Evolutionary conservation across 345 rosid species (phyloP).

Genomic region (Nephelium lappaceum): DNA sequence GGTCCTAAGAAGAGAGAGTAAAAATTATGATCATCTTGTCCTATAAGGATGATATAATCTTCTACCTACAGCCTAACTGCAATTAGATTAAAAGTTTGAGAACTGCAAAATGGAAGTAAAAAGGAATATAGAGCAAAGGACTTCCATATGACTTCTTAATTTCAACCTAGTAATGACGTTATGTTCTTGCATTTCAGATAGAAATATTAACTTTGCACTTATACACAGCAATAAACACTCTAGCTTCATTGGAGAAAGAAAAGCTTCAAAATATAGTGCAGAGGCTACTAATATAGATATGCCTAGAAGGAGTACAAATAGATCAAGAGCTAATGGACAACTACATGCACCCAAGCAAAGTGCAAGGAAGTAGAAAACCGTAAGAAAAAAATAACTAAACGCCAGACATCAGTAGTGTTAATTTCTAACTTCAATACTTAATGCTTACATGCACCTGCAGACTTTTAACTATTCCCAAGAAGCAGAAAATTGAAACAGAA

Average conservation of each 20-base stretch:
- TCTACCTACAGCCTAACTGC: neutral
- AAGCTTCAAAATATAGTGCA: slow-evolving; percentile 6
- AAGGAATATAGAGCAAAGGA: slow-evolving; percentile 10
- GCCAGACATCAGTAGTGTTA: slow-evolving; percentile 13
- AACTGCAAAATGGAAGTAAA: neutral
- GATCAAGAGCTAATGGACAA: neutral
- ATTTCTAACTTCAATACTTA: slow-evolving; percentile 18
- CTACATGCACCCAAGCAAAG: neutral
- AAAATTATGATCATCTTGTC: slow-evolving; percentile 9
- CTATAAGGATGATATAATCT: slow-evolving; percentile 1
- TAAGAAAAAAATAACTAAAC: neutral
- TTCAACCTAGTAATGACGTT: neutral
- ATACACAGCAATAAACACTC: neutral
- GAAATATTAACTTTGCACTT: neutral
- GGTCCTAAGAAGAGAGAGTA: slow-evolving; percentile 13
- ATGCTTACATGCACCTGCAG: slow-evolving; percentile 34
- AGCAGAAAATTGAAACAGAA: slow-evolving; percentile 34
- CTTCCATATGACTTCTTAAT: neutral
- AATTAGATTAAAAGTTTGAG: neutral
- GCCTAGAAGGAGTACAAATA: neutral
- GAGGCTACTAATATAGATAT: neutral
- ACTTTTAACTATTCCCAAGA: slow-evolving; percentile 42
- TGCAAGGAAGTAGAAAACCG: neutral
- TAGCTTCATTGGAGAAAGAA: neutral
- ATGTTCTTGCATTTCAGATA: neutral